phyloP scores from a whole-genome alignment of 495 filamentous ascomycete species.

The Neurospora discreta region DNA sequence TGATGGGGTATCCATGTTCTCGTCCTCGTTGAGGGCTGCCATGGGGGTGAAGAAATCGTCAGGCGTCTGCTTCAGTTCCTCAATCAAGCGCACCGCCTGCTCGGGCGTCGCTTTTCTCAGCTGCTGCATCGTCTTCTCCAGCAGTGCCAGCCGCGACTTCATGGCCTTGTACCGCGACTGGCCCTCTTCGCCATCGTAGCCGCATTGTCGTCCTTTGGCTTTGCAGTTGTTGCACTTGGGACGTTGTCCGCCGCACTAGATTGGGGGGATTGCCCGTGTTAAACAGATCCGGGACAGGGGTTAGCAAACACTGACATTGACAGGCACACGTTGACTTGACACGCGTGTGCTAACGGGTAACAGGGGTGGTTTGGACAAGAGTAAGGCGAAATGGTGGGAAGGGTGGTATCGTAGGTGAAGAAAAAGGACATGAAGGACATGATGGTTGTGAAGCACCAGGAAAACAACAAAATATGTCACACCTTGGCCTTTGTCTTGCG shows the following conservation, averaged over 20 bases:
- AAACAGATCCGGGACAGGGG: not conserved
- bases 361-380: not conserved
- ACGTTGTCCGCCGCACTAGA: not conserved
- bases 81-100: not conserved
- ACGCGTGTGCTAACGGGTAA: not conserved
- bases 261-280: not conserved
- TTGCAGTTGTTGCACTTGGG: not conserved
- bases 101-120: not conserved
- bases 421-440: not conserved
- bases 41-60: not conserved
- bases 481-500: not conserved
- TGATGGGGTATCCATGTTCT: not conserved
- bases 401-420: not conserved
- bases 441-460: not conserved
- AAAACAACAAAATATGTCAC: not conserved
- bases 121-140: not conserved
- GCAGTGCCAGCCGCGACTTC: not conserved
- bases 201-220: not conserved
- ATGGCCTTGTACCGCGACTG: not conserved
- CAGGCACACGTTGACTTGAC: not conserved
- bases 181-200: not conserved
- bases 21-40: not conserved
- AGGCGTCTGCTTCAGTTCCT: not conserved
- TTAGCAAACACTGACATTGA: not conserved
- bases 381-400: not conserved